phyloP scores from a whole-genome alignment of 352 stramenopile species.

The Pythium scleroteichum region DNA sequence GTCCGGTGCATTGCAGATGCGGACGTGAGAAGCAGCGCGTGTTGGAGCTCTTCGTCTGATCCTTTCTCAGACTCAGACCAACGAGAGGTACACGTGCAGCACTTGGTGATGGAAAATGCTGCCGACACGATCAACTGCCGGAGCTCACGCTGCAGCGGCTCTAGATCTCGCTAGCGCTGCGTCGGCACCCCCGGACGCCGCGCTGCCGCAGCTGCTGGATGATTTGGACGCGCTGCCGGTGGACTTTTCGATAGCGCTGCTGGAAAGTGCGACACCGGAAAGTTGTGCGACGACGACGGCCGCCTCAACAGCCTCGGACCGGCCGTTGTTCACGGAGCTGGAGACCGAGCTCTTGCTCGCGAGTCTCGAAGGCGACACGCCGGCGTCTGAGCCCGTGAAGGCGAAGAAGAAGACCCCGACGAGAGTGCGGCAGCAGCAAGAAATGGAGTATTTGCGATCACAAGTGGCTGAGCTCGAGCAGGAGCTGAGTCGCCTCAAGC shows the following conservation, averaged over 20 bases:
- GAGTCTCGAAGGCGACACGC: neutral
- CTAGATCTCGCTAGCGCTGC: neutral
- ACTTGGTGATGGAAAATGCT: too few species aligned
- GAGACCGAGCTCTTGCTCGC: slow-evolving; percentile 8
- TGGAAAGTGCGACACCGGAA: neutral
- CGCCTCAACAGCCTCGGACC: neutral
- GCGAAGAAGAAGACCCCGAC: neutral
- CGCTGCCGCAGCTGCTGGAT: neutral
- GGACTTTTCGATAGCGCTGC: neutral
- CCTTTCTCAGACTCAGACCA: too few species aligned
- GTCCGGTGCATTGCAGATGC: too few species aligned
- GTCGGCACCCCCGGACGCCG: neutral
- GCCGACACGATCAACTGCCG: too few species aligned
- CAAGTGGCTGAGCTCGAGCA: slow-evolving; percentile 12
- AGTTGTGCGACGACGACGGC: neutral
- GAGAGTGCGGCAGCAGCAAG: slow-evolving; percentile 8
- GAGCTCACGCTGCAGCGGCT: neutral
- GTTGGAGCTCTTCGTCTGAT: too few species aligned
- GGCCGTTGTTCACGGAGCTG: neutral
- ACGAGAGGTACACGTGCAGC: too few species aligned
- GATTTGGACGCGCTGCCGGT: neutral
- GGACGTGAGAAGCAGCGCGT: too few species aligned
- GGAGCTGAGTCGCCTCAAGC: slow-evolving; percentile 5
- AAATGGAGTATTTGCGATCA: slow-evolving; percentile 9
- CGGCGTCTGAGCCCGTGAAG: neutral